Evolutionary conservation across 1,284 basidiomycete species (phyloP), one percentile per base, ranked within the genome.

Genomic region (Phylloporus gajari): DNA sequence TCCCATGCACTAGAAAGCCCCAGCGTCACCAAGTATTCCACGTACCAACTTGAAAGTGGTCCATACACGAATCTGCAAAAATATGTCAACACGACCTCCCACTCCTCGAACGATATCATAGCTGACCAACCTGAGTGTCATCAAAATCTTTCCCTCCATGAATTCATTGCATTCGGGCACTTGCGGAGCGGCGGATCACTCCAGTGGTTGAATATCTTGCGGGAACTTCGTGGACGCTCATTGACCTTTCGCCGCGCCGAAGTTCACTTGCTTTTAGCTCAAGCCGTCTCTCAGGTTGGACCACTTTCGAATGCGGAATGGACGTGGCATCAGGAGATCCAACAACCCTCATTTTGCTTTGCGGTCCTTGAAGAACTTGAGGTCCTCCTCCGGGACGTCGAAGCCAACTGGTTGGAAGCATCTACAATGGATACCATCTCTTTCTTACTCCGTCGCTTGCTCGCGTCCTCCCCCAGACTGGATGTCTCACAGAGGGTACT

Each of bases 181-280:
- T 73, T 90, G 42, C 85, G 88, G 3, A 83, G 84, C 38, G 88
- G 88, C 5, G 72, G 79, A 3, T 77, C 75, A 0, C 72, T 89
- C 0, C 88, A 89, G 63, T 90, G 88, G 88, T 72, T 85, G 51
- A 90, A 90, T 69, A 85, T 89, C 13, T 73, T 83, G 9, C 80
- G 83, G 25, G 87, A 85, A 70, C 70, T 89, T n/a, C 78, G 78
- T 5, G 62, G 62, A 30, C 79, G 81, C 17, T 73, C 73, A 0
- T 74, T 90, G 38, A 83, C 78, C 2, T 85, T 88, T 63, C 76
- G 77, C 40, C 71, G 77, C 2, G 77, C 81, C 0, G 86, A 84
- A 27, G 86, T 89, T 0, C 80, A 86, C 51, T 64, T 78, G 1
- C 75, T 90, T 6, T 27, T 88, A 3, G 77, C 75, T 25, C 87